phyloP scores from a whole-genome alignment of 352 stramenopile species.

The Globisporangium recalcitrans region DNA sequence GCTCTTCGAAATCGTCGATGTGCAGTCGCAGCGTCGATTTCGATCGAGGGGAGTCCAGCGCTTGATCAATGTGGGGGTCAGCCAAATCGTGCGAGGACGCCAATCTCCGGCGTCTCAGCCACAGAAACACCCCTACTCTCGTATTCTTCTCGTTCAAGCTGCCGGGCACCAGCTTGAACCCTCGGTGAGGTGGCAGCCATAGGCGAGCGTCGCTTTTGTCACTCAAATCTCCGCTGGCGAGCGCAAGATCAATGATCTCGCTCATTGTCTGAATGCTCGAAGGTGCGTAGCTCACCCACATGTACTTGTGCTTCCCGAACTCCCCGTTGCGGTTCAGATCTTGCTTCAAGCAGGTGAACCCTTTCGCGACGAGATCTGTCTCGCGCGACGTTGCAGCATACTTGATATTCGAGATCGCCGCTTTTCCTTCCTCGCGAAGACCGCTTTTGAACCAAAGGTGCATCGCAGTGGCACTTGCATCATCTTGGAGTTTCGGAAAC shows the following conservation, averaged over 20 bases:
- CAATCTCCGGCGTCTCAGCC: conserved; percentile 40
- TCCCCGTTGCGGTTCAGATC: conserved; percentile 53
- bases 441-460: conserved; percentile 61
- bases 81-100: conserved; percentile 45
- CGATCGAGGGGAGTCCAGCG: conserved; percentile 35
- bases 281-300: conserved; percentile 60
- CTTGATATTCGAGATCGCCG: conserved; percentile 59
- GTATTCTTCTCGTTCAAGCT: conserved; percentile 65
- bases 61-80: conserved; percentile 32
- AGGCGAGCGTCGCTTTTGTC: conserved; percentile 59
- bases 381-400: conserved; percentile 58
- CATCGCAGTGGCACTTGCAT: conserved; percentile 30
- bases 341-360: conserved; percentile 72
- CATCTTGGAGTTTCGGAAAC: conserved; percentile 48
- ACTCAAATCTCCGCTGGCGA: conserved; percentile 59
- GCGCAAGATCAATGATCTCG: conserved; percentile 60
- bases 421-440: conserved; percentile 52
- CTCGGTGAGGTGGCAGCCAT: conserved; percentile 63
- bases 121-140: conserved; percentile 59
- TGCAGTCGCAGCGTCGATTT: conserved; percentile 40
- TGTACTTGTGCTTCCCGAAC: conserved; percentile 75
- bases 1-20: conserved; percentile 59
- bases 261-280: conserved; percentile 40
- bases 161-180: conserved; percentile 66
- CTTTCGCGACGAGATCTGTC: conserved; percentile 66